Base-by-base conservation (phyloP, 2,329 filamentous ascomycete species). In the Ciborinia camelliae region DNA sequence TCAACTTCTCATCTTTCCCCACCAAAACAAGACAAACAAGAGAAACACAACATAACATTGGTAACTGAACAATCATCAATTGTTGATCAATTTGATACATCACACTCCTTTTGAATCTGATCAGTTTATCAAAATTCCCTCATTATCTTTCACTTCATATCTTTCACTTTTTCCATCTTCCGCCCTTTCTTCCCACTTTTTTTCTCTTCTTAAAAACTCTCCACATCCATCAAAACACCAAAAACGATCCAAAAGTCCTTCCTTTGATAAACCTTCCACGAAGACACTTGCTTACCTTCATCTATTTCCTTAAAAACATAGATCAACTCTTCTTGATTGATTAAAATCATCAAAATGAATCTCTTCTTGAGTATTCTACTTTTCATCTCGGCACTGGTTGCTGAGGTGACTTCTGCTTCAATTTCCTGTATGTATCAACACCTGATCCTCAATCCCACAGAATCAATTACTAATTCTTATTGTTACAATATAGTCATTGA, bases 261-360 rank as follows among this genome's bases (percentile, higher is more conserved):
- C 41, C 8, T 23, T n/a, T n/a, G n/a, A n/a, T n/a, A 26, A 39
- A 23, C n/a, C n/a, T 54, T 15, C 51, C 14, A 37, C 55, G n/a
- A 58, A 45, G 28, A 32, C 18, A 23, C 39, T 45, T 26, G 10
- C 8, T 45, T 26, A 15, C 8, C 14, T 4, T 23, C 14, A 2
- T 47, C 23, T 2, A 1, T 45, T 47, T 26, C 30, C 23, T 45
- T 28, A 6, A 15, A 43, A 57, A 45, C 20, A 58, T 32, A 14
- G 54, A 58, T 45, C 20, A 47, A 26, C 2, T 37, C 14, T 26
- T 43, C 26, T 45, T 2, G 30, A 37, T 20, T 59, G 14, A 18
- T 45, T 45, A 26, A 26, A 47, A 32, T 28, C 37, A 53, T 57
- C 51, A 57, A 15, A 48, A 63, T 63, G 61, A 63, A 63, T 37